A percentile compares a stretch with the other conserved stretches of the same genome.
Conservation (phyloP, 441 rosid genomes). For the Pelargonium citronellum region DNA sequence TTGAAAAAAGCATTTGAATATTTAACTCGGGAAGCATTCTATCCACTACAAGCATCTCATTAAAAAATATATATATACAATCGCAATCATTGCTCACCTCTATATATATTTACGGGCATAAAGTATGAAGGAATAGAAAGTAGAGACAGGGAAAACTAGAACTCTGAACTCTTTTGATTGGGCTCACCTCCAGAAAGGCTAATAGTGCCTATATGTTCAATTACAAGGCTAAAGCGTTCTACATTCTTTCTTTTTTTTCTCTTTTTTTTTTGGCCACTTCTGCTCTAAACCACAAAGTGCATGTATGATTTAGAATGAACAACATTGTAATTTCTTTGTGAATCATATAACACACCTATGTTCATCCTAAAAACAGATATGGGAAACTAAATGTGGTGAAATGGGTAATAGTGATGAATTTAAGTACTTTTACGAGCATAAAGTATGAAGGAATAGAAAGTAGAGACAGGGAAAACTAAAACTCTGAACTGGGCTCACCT, state of each 20-base stretch:
- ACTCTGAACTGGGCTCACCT: background rate
- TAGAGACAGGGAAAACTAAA: background rate
- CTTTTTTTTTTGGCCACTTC: no score
- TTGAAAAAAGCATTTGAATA: conserved; percentile 19
- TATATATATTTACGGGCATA: background rate
- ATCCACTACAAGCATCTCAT: background rate
- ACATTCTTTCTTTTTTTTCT: no score
- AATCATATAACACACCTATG: no score
- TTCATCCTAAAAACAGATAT: no score
- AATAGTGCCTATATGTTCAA: background rate
- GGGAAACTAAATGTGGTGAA: no score
- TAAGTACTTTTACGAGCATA: background rate
- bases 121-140: background rate
- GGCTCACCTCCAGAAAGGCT: no score
- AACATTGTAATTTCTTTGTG: no score
- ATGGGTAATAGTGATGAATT: no score
- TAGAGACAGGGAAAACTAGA: background rate
- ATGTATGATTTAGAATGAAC: no score
- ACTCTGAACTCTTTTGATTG: background rate
- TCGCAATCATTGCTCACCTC: no score
- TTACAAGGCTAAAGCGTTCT: background rate
- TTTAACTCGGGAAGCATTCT: conserved; percentile 13
- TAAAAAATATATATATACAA: background rate
- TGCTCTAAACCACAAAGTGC: no score
- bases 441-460: background rate